phyloP scores from a whole-genome alignment of 2,329 filamentous ascomycete species.

The Mollisia scopiformis region DNA sequence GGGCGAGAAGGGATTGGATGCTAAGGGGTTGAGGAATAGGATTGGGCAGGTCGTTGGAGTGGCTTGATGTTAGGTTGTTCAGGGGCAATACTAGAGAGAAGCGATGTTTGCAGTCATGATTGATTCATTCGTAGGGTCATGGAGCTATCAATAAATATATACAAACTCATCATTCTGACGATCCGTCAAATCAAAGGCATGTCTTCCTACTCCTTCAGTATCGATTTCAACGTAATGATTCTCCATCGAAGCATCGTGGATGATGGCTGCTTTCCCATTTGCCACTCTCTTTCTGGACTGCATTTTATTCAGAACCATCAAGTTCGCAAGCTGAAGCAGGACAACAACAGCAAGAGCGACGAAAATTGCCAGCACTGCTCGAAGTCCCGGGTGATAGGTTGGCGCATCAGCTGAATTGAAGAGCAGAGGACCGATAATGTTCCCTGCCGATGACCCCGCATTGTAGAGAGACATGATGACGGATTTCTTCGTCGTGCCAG shows the following conservation, averaged over 20 bases:
- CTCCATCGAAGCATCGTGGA: constrained; percentile 65
- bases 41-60: neutral
- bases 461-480: constrained; percentile 67
- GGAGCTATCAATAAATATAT: constrained; percentile 53
- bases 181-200: constrained; percentile 65
- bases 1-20: constrained; percentile 24
- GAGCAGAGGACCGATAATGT: constrained; percentile 68
- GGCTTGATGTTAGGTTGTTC: neutral
- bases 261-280: constrained; percentile 62
- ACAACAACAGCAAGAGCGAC: constrained; percentile 55
- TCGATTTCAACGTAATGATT: constrained; percentile 46
- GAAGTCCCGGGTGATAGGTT: constrained; percentile 58
- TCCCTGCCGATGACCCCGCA: constrained; percentile 62
- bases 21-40: neutral
- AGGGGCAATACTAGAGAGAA: neutral
- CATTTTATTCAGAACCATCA: constrained; percentile 58
- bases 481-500: constrained; percentile 68
- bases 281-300: constrained; percentile 57
- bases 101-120: neutral
- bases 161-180: constrained; percentile 70
- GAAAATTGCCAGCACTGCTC: constrained; percentile 57
- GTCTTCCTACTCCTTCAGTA: constrained; percentile 46
- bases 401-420: constrained; percentile 62
- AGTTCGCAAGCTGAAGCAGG: constrained; percentile 54
- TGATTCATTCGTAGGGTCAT: neutral